These are phyloP conservation scores for Rhynchosporium agropyri DNA, from an alignment of 2,329 filamentous ascomycete species.

Conservation along the genomic window DNA sequence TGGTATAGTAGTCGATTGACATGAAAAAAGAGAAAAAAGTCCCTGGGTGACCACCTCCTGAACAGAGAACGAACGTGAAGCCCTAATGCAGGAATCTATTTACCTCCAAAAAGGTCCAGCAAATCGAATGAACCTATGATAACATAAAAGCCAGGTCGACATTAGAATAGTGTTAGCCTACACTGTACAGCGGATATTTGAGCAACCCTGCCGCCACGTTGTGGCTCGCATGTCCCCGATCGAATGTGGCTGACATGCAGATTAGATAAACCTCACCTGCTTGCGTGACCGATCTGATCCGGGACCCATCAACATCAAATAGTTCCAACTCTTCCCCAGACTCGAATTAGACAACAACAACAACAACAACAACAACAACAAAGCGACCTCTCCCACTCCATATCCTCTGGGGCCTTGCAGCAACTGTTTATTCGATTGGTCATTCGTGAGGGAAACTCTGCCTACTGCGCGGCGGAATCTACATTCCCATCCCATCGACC, in stretches of 20 bases:
- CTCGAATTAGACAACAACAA: background rate
- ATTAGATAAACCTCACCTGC: background rate
- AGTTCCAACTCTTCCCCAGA: background rate
- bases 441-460: background rate
- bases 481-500: conserved; percentile 24
- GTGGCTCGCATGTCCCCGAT: background rate
- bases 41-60: no score
- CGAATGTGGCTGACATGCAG: background rate
- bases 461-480: conserved; percentile 20
- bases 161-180: background rate
- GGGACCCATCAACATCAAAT: background rate
- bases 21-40: background rate
- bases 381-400: background rate
- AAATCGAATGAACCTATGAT: no score
- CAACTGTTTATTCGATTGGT: background rate
- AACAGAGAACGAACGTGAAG: no score
- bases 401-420: background rate
- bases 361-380: no score
- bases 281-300: no score
- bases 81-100: no score
- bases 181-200: background rate
- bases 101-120: no score
- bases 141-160: no score
- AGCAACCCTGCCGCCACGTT: conserved; percentile 8
- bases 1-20: background rate